Evolutionary conservation across 2,329 filamentous ascomycete species (phyloP).

Genomic region (Reticulascus tulasneorum): DNA sequence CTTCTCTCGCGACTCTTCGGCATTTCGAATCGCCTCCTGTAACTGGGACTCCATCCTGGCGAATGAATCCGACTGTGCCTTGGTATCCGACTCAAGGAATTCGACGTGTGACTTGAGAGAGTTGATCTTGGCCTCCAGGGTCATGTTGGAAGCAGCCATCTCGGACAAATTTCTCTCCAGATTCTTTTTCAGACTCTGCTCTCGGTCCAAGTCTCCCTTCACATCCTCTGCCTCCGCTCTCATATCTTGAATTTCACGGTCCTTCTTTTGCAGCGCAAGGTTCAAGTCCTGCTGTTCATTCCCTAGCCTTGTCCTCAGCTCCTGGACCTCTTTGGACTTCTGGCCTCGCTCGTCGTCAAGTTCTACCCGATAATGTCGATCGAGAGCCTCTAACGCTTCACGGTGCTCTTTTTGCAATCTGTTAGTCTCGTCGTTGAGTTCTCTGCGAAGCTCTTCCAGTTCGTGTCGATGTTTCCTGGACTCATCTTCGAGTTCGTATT

Average conservation of each 20-base stretch:
- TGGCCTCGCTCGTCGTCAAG: constrained; percentile 60
- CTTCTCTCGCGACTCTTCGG: constrained; percentile 71
- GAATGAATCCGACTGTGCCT: constrained; percentile 84
- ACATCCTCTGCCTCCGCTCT: constrained; percentile 42
- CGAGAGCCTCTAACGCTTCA: constrained; percentile 63
- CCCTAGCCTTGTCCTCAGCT: constrained; percentile 52
- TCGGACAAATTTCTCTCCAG: constrained; percentile 53
- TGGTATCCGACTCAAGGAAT: constrained; percentile 84
- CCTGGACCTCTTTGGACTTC: constrained; percentile 59
- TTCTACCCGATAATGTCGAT: constrained; percentile 59
- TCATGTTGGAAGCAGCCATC: constrained; percentile 56
- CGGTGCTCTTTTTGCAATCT: constrained; percentile 57
- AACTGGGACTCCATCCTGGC: constrained; percentile 75
- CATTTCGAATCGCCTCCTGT: constrained; percentile 69
- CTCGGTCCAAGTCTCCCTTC: constrained; percentile 52
- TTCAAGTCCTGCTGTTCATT: constrained; percentile 50
- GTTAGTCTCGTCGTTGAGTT: constrained; percentile 52
- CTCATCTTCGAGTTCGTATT: constrained; percentile 52
- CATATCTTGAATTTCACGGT: constrained; percentile 49
- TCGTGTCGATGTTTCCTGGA: constrained; percentile 52
- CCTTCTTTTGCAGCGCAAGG: constrained; percentile 44
- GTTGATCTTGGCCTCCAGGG: constrained; percentile 70
- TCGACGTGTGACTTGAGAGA: constrained; percentile 78
- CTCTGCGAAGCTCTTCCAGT: constrained; percentile 48
- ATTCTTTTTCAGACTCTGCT: constrained; percentile 57